A percentile compares a stretch with the other conserved stretches of the same genome.
Conservation (phyloP, 768 basidiomycete species). For the Pisolithus orientalis region DNA sequence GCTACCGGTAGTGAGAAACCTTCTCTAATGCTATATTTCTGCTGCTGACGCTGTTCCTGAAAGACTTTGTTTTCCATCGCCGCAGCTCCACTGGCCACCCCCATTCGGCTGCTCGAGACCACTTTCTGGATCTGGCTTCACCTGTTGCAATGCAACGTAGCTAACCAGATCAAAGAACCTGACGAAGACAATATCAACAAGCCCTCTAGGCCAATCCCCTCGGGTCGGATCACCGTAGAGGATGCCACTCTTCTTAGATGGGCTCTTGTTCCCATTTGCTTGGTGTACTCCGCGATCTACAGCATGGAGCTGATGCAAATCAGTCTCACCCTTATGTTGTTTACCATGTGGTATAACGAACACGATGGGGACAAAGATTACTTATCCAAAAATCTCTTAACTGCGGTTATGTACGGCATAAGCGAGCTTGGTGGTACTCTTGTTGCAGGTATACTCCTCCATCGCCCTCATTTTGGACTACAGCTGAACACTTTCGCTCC, state of each 20-base stretch:
- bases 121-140: constrained; percentile 44
- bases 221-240: constrained; percentile 34
- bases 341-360: neutral
- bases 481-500: neutral
- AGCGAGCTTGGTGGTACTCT: constrained; percentile 30
- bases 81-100: constrained; percentile 26
- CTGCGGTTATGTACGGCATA: constrained; percentile 27
- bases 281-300: constrained; percentile 29
- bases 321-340: neutral
- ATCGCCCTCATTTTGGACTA: neutral
- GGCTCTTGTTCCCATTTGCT: constrained; percentile 28
- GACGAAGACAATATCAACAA: constrained; percentile 41
- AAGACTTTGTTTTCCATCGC: constrained; percentile 23
- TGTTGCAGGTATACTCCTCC: constrained; percentile 22
- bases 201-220: constrained; percentile 39
- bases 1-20: constrained; percentile 19
- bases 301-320: constrained; percentile 15
- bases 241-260: constrained; percentile 33
- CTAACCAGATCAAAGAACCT: constrained; percentile 36
- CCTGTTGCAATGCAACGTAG: constrained; percentile 37
- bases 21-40: neutral
- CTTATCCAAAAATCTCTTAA: constrained; percentile 3
- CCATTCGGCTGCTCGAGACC: constrained; percentile 18
- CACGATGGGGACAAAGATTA: neutral
- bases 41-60: neutral